These are phyloP conservation scores for Cladosporium halotolerans DNA, from an alignment of 2,329 filamentous ascomycete species.

Conservation along the genomic window DNA sequence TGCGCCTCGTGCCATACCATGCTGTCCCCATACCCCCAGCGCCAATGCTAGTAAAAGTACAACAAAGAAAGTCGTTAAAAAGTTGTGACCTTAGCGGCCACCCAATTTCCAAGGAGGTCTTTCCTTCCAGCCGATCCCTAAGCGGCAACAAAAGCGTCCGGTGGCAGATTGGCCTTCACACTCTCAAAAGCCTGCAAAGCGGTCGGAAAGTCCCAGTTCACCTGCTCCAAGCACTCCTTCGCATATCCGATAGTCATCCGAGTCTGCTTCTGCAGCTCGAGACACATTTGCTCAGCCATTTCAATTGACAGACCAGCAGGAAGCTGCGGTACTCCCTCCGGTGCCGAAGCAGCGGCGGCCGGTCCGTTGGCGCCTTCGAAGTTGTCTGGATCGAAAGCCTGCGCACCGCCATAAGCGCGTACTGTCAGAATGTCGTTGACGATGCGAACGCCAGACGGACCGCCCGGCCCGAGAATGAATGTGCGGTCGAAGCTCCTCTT, in stretches of 20 bases:
- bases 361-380: constrained; percentile 18
- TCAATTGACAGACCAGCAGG: constrained; percentile 26
- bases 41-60: constrained; percentile 6
- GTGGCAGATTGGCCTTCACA: constrained; percentile 54
- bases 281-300: constrained; percentile 51
- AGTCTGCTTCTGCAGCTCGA: constrained; percentile 68
- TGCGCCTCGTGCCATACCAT: not conserved
- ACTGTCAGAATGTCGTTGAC: constrained; percentile 73
- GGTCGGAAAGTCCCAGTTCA: constrained; percentile 70
- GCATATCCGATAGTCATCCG: constrained; percentile 75
- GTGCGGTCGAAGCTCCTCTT: constrained; percentile 72
- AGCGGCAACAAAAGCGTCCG: constrained; percentile 33
- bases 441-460: constrained; percentile 62
- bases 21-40: constrained; percentile 1
- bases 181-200: constrained; percentile 70
- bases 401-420: constrained; percentile 56
- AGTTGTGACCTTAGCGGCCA: not conserved
- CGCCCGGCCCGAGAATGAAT: constrained; percentile 71
- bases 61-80: not conserved
- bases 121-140: constrained; percentile 3
- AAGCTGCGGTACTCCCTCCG: constrained; percentile 17
- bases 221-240: constrained; percentile 71
- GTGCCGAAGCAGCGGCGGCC: constrained; percentile 11
- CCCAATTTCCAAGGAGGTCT: constrained; percentile 2
- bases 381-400: constrained; percentile 45